A percentile compares a stretch with the other conserved stretches of the same genome.
Evolutionary conservation across 768 basidiomycete genomes (phyloP).

Genomic region (Boletus tomentosulus): DNA sequence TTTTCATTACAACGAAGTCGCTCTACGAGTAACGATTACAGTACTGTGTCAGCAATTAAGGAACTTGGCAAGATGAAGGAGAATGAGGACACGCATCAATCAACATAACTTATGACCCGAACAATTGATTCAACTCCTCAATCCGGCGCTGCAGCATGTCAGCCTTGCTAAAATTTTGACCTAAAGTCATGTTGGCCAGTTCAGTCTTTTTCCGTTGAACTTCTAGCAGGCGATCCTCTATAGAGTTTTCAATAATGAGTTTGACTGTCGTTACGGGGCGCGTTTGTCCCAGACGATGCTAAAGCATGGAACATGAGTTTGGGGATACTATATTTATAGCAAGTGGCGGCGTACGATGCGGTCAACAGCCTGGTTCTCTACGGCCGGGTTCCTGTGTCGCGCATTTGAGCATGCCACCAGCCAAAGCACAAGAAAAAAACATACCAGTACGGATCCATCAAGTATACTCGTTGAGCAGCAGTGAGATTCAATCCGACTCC

Average conservation of each 20-base stretch:
- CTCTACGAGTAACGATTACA: constrained; percentile 33
- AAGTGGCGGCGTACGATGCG: constrained; percentile 67
- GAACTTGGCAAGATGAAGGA: constrained; percentile 13
- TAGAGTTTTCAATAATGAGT: constrained; percentile 90
- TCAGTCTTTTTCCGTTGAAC: constrained; percentile 95
- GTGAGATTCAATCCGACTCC: constrained; percentile 97
- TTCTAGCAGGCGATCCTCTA: constrained; percentile 88
- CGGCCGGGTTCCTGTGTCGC: constrained; percentile 80
- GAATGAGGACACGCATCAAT: constrained; percentile 13
- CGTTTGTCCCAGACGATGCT: constrained; percentile 97
- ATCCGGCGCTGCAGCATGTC: constrained; percentile 84
- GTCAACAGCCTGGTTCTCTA: constrained; percentile 97
- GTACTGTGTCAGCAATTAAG: constrained; percentile 16
- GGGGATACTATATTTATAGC: background rate
- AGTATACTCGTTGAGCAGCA: constrained; percentile 86
- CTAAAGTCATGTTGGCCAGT: constrained; percentile 91
- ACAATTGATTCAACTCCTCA: constrained; percentile 81
- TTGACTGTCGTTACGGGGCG: constrained; percentile 89
- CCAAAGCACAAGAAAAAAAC: background rate
- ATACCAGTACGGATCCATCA: constrained; percentile 97
- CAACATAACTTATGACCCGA: constrained; percentile 42
- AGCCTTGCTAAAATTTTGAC: constrained; percentile 79
- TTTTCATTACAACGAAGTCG: constrained; percentile 26
- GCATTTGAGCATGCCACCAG: background rate
- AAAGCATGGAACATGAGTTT: constrained; percentile 3